Evolutionary conservation across 257 asterid genomes (phyloP).

Genomic region (Anisodus acutangulus): DNA sequence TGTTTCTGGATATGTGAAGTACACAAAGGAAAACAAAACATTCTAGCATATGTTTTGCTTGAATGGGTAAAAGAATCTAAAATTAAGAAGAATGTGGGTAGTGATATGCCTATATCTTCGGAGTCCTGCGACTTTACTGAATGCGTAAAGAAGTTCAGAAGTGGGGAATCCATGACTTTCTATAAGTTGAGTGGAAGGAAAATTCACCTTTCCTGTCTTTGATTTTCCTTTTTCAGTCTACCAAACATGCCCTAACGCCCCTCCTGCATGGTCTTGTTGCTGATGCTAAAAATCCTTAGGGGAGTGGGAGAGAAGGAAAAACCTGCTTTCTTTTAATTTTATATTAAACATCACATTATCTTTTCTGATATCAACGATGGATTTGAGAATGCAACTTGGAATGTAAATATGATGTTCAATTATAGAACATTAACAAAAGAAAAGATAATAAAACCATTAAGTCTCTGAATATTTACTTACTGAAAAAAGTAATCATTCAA

Average conservation of each 20-base stretch:
- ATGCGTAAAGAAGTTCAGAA: not conserved
- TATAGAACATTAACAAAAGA: constrained; percentile 9
- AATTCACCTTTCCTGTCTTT: not conserved
- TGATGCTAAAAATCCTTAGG: not conserved
- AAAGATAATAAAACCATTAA: not conserved
- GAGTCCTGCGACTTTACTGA: not conserved
- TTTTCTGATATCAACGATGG: not conserved
- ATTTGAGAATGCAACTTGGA: constrained; percentile 19
- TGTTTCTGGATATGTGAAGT: not conserved
- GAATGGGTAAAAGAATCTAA: not conserved
- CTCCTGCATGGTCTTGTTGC: constrained; percentile 4
- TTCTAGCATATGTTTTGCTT: not conserved
- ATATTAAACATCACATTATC: not conserved
- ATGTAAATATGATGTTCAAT: not conserved
- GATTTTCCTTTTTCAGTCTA: not conserved
- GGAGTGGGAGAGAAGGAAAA: not conserved
- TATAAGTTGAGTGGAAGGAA: not conserved
- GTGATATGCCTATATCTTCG: not conserved
- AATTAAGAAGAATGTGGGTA: not conserved
- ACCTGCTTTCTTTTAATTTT: not conserved
- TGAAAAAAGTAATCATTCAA: constrained; percentile 28
- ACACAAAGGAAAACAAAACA: not conserved
- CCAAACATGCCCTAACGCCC: not conserved
- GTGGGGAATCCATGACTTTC: not conserved
- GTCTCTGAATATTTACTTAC: not conserved